Evolutionary conservation across 2,329 filamentous ascomycete species (phyloP).

Genomic region (Xylaria sp.): DNA sequence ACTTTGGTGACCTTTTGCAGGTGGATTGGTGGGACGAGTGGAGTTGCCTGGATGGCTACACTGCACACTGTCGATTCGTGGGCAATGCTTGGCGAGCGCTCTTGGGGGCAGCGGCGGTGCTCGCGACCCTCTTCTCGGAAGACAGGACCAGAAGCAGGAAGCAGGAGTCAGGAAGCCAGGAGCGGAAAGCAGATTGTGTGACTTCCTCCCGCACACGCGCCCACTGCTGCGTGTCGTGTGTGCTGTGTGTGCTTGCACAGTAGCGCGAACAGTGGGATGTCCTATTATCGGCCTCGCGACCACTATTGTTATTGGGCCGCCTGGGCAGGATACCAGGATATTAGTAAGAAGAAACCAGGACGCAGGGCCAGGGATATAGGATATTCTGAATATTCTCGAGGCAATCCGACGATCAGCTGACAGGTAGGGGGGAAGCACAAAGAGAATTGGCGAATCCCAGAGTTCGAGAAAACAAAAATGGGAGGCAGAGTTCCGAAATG

Average conservation of each 20-base stretch:
- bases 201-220: slow-evolving; percentile 5
- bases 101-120: slow-evolving; percentile 23
- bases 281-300: slow-evolving; percentile 5
- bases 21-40: slow-evolving; percentile 30
- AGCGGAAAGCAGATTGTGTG: slow-evolving; percentile 15
- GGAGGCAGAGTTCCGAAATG: neutral
- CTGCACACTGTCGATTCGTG: slow-evolving; percentile 37
- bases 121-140: slow-evolving; percentile 28
- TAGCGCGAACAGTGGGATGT: slow-evolving; percentile 15
- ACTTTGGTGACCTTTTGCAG: slow-evolving; percentile 3
- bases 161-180: neutral
- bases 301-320: slow-evolving; percentile 12
- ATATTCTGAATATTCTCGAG: neutral
- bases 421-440: neutral
- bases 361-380: slow-evolving; percentile 1
- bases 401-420: slow-evolving; percentile 15
- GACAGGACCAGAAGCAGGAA: slow-evolving; percentile 2
- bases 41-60: slow-evolving; percentile 19
- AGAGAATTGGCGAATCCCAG: slow-evolving; percentile 1
- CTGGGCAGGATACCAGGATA: slow-evolving; percentile 8
- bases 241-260: slow-evolving; percentile 17
- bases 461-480: neutral
- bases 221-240: neutral
- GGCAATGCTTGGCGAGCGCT: slow-evolving; percentile 28
- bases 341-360: slow-evolving; percentile 14